Evolutionary conservation across 2,329 filamentous ascomycete species (phyloP), one percentile per base, ranked within the genome.

Genomic region (Venturiaceae sp.): DNA sequence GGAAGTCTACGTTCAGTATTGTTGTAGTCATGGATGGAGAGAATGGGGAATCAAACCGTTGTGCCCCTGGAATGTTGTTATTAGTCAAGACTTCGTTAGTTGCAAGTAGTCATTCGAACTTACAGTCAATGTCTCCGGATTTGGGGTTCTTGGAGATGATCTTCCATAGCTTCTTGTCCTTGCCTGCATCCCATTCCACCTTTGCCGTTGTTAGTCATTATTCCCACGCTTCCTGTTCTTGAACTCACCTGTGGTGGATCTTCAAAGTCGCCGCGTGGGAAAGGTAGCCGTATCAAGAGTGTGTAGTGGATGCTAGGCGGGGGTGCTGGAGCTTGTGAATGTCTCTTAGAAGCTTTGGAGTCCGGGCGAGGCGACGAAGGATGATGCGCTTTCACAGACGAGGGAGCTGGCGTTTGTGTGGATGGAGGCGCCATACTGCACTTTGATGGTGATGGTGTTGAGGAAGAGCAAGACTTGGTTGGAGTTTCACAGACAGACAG

Each of bases 161-260:
- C 71, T 89, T 89, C 94, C 94, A 99, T 16, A 99, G 74, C 9
- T 84, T 84, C 60, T 90, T 87, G 68, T 97, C 94, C 71, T 96
- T 97, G 23, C 81, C 77, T 1, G 86, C 81, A 72, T 92, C 86
- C 94, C 94, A 99, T 71, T 90, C 84, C 58, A 94, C 85, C 90
- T 95, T 39, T n/a, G 34, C 30, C 34, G 11, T 37, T 21, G 16
- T 53, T 9, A 55, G 58, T 28, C 57, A 5, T 30, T 28, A 13
- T 19, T n/a, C 21, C 13, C 8, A 41, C 30, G 30, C 50, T 7
- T 6, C 19, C 30, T 32, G 1, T 16, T 26, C 33, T 21, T 32
- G n/a, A 33, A 70, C 81, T 70, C 80, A 92, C 92, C 63, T 87
- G 85, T 52, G 90, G 88, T 59, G 94, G 94, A 72, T 99, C 92